A percentile compares a stretch with the other conserved stretches of the same genome.
phyloP scores from a whole-genome alignment of 2,329 filamentous ascomycete genomes.

The Pseudocercospora vitis region DNA sequence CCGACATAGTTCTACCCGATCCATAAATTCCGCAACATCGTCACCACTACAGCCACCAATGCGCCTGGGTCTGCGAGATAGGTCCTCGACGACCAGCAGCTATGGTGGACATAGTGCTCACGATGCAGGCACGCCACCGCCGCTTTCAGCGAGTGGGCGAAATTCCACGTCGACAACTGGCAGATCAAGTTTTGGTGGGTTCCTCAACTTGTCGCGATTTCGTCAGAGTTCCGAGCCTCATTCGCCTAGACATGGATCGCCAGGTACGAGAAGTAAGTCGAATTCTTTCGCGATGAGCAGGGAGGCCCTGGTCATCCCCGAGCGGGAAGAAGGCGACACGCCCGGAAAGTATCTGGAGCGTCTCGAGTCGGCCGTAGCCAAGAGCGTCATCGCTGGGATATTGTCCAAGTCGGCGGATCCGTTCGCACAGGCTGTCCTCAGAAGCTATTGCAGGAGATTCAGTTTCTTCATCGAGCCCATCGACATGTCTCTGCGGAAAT shows the following conservation, averaged over 20 bases:
- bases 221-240: slow-evolving; percentile 77
- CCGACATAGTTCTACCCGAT: slow-evolving; percentile 62
- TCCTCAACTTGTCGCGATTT: slow-evolving; percentile 75
- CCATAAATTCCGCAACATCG: slow-evolving; percentile 64
- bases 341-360: slow-evolving; percentile 84
- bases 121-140: slow-evolving; percentile 67
- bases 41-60: slow-evolving; percentile 60
- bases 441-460: slow-evolving; percentile 94
- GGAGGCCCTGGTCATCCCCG: slow-evolving; percentile 69
- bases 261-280: slow-evolving; percentile 72
- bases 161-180: slow-evolving; percentile 83
- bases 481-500: slow-evolving; percentile 94
- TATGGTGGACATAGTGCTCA: slow-evolving; percentile 66
- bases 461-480: slow-evolving; percentile 95
- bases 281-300: slow-evolving; percentile 78
- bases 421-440: slow-evolving; percentile 78
- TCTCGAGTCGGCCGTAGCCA: slow-evolving; percentile 75
- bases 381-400: slow-evolving; percentile 79
- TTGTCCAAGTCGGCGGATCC: slow-evolving; percentile 82
- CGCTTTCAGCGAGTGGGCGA: slow-evolving; percentile 56
- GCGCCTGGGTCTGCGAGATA: slow-evolving; percentile 63
- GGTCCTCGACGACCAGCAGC: slow-evolving; percentile 89
- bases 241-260: slow-evolving; percentile 67
- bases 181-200: slow-evolving; percentile 86
- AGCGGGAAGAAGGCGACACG: slow-evolving; percentile 82